A percentile compares a stretch with the other conserved stretches of the same genome.
phyloP scores from a whole-genome alignment of 192 early-diverging fungal genomes.

The Backusella parvicylindrica region DNA sequence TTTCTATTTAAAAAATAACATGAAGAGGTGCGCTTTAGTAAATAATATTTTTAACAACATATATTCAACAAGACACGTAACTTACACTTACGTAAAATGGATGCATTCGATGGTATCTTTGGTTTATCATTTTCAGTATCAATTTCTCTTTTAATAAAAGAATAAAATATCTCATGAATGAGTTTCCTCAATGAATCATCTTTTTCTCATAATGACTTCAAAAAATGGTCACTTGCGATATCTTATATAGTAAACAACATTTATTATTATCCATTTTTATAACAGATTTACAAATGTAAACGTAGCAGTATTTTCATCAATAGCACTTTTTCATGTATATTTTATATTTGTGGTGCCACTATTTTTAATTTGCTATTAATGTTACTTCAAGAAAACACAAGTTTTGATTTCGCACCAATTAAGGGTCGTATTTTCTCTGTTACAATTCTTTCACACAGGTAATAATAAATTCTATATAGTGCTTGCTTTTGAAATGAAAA shows the following conservation, averaged over 20 bases:
- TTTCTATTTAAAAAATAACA: too few species aligned
- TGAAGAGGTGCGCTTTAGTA: not conserved
- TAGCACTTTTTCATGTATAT: not conserved
- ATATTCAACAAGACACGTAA: not conserved
- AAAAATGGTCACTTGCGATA: conserved; percentile 34
- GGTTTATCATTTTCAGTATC: conserved; percentile 36
- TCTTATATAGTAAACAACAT: not conserved
- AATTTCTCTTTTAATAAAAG: conserved; percentile 30
- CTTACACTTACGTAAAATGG: not conserved
- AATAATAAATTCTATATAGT: not conserved
- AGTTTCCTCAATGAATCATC: conserved; percentile 32
- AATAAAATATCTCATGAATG: conserved; percentile 33
- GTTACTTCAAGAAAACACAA: conserved; percentile 42
- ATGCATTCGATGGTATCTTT: conserved; percentile 19
- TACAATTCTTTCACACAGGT: conserved; percentile 31
- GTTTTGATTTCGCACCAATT: conserved; percentile 36
- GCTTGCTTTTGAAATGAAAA: not conserved
- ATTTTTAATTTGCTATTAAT: conserved; percentile 27
- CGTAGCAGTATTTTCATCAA: conserved; percentile 14
- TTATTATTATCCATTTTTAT: not conserved
- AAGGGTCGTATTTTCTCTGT: conserved; percentile 37
- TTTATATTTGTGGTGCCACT: not conserved
- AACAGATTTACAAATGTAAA: conserved; percentile 19
- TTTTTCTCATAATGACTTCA: conserved; percentile 43
- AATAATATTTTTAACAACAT: not conserved